Conservation (phyloP, 1,284 basidiomycete species). For the Sporisorium reilianum region DNA sequence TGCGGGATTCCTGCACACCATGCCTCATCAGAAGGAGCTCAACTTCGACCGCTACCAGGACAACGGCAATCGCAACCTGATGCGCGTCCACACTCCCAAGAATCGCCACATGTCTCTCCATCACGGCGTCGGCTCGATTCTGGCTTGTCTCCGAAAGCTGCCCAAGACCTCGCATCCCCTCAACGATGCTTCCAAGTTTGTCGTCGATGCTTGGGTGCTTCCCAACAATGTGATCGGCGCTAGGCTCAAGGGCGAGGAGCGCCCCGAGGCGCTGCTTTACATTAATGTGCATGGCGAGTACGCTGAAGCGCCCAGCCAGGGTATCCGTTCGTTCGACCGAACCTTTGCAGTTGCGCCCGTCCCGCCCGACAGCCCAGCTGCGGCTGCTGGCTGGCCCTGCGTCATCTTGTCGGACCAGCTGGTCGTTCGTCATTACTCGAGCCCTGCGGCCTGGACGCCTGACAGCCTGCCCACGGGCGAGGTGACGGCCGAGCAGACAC, state of each 20-base stretch:
- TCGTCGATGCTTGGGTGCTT: constrained; percentile 82
- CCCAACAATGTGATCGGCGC: constrained; percentile 71
- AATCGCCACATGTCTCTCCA: constrained; percentile 70
- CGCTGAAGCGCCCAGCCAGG: constrained; percentile 76
- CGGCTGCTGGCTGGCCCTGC: constrained; percentile 86
- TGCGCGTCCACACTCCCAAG: constrained; percentile 58
- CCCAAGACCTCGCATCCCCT: constrained; percentile 84
- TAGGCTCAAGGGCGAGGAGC: constrained; percentile 62
- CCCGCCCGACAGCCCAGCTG: constrained; percentile 83
- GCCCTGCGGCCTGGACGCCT: constrained; percentile 76
- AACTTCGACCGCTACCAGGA: constrained; percentile 79
- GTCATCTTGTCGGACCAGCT: constrained; percentile 89
- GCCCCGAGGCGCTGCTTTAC: constrained; percentile 75
- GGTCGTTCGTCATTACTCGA: constrained; percentile 84
- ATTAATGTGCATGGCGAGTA: constrained; percentile 92
- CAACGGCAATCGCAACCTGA: constrained; percentile 64
- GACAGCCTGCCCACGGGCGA: constrained; percentile 54
- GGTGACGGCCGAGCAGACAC: constrained; percentile 38
- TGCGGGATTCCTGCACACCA: constrained; percentile 67
- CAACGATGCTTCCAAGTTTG: constrained; percentile 78
- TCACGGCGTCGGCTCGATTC: constrained; percentile 78
- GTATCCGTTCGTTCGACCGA: constrained; percentile 91
- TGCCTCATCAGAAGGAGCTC: constrained; percentile 84
- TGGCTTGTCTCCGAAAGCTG: constrained; percentile 76
- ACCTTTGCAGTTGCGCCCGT: constrained; percentile 88